Base-by-base conservation (phyloP, 2,329 filamentous ascomycete genomes). In the Calonectria naviculata region DNA sequence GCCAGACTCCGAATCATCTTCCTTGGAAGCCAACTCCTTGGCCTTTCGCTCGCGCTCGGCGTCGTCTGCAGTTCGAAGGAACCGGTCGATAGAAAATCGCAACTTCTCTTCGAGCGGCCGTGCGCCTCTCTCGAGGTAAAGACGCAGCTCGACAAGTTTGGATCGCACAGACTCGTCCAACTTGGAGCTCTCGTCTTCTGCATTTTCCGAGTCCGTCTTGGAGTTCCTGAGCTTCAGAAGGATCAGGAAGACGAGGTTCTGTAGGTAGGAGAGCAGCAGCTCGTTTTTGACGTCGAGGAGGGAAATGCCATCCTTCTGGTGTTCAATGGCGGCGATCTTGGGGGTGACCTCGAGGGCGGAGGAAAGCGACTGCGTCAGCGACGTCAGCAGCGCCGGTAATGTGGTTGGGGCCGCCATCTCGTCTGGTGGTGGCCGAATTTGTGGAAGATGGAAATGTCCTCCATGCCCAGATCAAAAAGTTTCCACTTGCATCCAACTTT, bases 221-320 rank as follows among this genome's bases (percentile, higher is more conserved):
- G 82, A 74, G 80, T 91, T 91, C 70, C 94, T 91, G 24, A 98
- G 83, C 79, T 97, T 96, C 42, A 97, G 84, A 2, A 98, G 86
- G 52, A 97, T 93, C 46, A 98, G 86, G 77, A 97, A 97, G 52
- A 97, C 94, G 5, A 98, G 90, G 79, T 98, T 97, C 79, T 99
- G 96, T 0, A 99, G 88, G 83, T 99, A 99, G 5, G 96, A 96
- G 44, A 99, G 91, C 21, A 99, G 91, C n/a, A 99, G 89, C 81
- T 99, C 97, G 84, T 97, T 98, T 86, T 99, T 99, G 74, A 94
- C 92, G 81, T 98, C 95, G 79, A 99, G 92, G 1, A 99, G 91
- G 0, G 97, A 98, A 70, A 99, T 97, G 80, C 97, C 96, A 78
- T 98, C 92, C 74, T 92, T 88, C 1, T 94, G 93, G n/a, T 94